phyloP scores from a whole-genome alignment of 2,329 filamentous ascomycete genomes.

The Leptosphaerulina australis region DNA sequence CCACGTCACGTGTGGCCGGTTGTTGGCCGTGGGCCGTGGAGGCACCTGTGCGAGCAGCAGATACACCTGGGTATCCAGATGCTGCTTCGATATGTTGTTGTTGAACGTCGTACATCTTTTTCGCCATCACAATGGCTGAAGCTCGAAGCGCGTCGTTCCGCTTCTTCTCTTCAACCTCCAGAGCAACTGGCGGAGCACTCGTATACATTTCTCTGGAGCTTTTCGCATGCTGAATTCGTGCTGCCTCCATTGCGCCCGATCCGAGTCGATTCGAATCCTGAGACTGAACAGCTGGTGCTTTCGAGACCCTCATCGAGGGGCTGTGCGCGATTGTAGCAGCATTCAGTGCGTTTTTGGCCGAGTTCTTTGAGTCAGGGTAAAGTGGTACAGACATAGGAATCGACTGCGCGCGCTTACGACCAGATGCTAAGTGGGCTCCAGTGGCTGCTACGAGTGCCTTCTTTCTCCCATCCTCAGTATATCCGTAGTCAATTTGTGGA shows the following conservation, averaged over 20 bases:
- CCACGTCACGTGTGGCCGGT: constrained; percentile 42
- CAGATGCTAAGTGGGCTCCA: constrained; percentile 67
- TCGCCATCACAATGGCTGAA: constrained; percentile 87
- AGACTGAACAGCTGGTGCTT: constrained; percentile 8
- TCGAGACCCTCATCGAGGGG: constrained; percentile 36
- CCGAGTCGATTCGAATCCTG: constrained; percentile 50
- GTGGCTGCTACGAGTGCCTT: constrained; percentile 77
- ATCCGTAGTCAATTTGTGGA: constrained; percentile 54
- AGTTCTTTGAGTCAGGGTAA: constrained; percentile 64
- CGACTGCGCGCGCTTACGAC: constrained; percentile 68
- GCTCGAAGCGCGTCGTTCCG: constrained; percentile 75
- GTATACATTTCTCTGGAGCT: constrained; percentile 78
- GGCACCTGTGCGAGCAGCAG: constrained; percentile 43
- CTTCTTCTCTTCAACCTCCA: constrained; percentile 75
- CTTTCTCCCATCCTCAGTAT: constrained; percentile 60
- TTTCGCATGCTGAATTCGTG: constrained; percentile 68
- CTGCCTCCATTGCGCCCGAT: constrained; percentile 63
- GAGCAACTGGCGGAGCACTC: constrained; percentile 71
- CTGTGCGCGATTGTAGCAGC: constrained; percentile 73
- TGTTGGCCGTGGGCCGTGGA: constrained; percentile 42
- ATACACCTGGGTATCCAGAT: constrained; percentile 32
- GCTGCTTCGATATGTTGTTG: constrained; percentile 64
- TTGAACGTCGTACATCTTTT: constrained; percentile 78
- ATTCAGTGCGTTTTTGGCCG: constrained; percentile 71
- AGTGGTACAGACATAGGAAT: constrained; percentile 54